Evolutionary conservation across 805 yeast genomes (phyloP).

Genomic region (Saccharomyces paradoxus): DNA sequence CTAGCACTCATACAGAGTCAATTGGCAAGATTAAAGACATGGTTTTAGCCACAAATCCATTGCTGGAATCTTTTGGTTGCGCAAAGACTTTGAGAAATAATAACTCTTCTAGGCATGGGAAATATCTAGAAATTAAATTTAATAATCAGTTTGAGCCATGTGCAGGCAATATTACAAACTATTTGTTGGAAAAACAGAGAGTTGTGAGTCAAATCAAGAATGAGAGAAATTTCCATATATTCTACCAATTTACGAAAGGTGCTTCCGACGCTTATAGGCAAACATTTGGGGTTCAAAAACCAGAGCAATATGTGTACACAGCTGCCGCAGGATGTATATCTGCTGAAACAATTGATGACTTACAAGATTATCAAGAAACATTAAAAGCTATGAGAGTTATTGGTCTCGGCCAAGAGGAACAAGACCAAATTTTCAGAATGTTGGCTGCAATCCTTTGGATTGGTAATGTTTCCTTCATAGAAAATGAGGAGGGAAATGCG

Average conservation of each 20-base stretch:
- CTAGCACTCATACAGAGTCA: slow-evolving; percentile 45
- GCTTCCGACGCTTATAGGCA: slow-evolving; percentile 77
- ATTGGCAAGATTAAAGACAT: slow-evolving; percentile 85
- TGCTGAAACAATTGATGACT: slow-evolving; percentile 78
- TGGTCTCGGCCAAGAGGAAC: slow-evolving; percentile 71
- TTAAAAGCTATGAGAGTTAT: slow-evolving; percentile 74
- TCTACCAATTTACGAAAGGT: slow-evolving; percentile 85
- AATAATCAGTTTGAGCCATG: slow-evolving; percentile 74
- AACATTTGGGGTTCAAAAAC: slow-evolving; percentile 77
- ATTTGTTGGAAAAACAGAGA: slow-evolving; percentile 82
- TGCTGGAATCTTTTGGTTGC: slow-evolving; percentile 95
- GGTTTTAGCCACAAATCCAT: slow-evolving; percentile 94
- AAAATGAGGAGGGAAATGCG: slow-evolving; percentile 78
- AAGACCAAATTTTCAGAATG: slow-evolving; percentile 77
- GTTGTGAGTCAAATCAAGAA: slow-evolving; percentile 83
- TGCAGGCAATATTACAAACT: slow-evolving; percentile 90
- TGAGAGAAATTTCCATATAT: slow-evolving; percentile 91
- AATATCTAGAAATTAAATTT: slow-evolving; percentile 82
- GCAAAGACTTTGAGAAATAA: slow-evolving; percentile 97
- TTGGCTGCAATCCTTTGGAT: slow-evolving; percentile 83
- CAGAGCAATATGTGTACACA: slow-evolving; percentile 84
- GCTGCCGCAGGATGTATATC: slow-evolving; percentile 72
- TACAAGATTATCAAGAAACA: slow-evolving; percentile 67
- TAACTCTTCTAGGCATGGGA: slow-evolving; percentile 93
- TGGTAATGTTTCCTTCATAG: slow-evolving; percentile 77